A percentile compares a stretch with the other conserved stretches of the same genome.
These are phyloP conservation scores for Curvularia sp. DNA, from an alignment of 2,329 filamentous ascomycete species.

Conservation along the genomic window DNA sequence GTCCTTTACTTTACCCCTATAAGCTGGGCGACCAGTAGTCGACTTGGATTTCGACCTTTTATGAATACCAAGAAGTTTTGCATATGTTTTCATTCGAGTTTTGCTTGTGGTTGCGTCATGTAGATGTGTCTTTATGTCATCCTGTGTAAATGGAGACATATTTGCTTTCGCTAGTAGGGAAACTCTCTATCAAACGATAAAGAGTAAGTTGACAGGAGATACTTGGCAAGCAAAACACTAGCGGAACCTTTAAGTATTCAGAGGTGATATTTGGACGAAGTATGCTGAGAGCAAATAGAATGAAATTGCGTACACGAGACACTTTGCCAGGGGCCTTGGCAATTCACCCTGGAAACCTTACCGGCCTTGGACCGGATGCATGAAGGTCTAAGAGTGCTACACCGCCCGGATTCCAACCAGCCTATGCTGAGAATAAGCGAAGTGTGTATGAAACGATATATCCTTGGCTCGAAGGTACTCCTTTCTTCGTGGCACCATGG, in stretches of 20 bases:
- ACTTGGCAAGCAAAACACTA: neutral
- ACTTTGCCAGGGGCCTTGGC: no score
- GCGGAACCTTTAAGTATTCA: neutral
- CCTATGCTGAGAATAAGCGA: neutral
- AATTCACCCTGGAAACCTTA: neutral
- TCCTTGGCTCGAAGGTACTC: neutral
- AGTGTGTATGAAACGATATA: neutral
- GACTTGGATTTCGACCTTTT: neutral
- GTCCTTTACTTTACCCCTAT: neutral
- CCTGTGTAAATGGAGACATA: neutral
- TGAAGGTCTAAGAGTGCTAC: neutral
- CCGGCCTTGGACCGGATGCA: neutral
- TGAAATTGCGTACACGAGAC: no score
- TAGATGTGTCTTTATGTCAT: neutral
- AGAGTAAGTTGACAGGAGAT: neutral
- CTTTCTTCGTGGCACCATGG: neutral
- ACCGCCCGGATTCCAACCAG: neutral
- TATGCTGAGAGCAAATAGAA: neutral
- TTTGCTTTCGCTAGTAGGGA: neutral
- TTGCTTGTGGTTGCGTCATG: neutral
- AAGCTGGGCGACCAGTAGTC: neutral
- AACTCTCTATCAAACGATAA: neutral
- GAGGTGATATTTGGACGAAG: no score
- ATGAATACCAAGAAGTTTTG: neutral
- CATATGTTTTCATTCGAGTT: neutral